Conservation (phyloP, 163 green algal species). For the Chloromonas sp. region DNA sequence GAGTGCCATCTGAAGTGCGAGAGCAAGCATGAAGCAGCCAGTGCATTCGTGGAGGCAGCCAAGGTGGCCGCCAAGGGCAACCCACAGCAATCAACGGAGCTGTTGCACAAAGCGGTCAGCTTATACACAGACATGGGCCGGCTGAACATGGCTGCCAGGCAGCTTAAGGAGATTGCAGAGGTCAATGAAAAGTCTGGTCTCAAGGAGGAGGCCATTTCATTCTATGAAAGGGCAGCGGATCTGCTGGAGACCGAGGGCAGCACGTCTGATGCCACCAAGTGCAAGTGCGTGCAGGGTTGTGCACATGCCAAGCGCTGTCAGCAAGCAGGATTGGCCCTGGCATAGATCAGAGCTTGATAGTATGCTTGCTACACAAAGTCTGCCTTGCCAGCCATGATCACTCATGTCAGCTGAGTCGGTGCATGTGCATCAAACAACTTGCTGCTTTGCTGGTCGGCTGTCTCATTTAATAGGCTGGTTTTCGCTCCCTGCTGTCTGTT, state of each 20-base stretch:
- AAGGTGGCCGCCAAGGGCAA: constrained; percentile 59
- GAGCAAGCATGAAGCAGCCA: constrained; percentile 82
- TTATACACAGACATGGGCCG: constrained; percentile 92
- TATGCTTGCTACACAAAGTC: too few species aligned
- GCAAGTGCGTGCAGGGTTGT: background rate
- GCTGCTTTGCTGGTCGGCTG: too few species aligned
- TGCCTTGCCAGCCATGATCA: too few species aligned
- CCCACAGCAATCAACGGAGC: constrained; percentile 6
- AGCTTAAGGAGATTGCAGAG: constrained; percentile 82
- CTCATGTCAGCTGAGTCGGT: too few species aligned
- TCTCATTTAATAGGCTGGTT: too few species aligned
- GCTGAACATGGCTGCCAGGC: constrained; percentile 86
- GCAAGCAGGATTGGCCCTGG: too few species aligned
- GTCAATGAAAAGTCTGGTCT: constrained; percentile 72
- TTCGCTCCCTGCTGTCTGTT: too few species aligned
- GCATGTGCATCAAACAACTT: too few species aligned
- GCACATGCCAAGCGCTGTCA: too few species aligned
- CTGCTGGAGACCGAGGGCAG: constrained; percentile 81
- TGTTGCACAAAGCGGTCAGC: constrained; percentile 70
- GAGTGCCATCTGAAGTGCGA: constrained; percentile 80
- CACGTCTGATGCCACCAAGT: background rate
- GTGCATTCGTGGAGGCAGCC: constrained; percentile 77
- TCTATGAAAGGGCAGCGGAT: constrained; percentile 84
- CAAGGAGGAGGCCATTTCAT: constrained; percentile 68
- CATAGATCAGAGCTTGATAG: too few species aligned